Percentiles rank a stretch among this genome's conserved stretches.
phyloP scores from a whole-genome alignment of 2,329 filamentous ascomycete genomes.

The Nigrograna mackinnonii region DNA sequence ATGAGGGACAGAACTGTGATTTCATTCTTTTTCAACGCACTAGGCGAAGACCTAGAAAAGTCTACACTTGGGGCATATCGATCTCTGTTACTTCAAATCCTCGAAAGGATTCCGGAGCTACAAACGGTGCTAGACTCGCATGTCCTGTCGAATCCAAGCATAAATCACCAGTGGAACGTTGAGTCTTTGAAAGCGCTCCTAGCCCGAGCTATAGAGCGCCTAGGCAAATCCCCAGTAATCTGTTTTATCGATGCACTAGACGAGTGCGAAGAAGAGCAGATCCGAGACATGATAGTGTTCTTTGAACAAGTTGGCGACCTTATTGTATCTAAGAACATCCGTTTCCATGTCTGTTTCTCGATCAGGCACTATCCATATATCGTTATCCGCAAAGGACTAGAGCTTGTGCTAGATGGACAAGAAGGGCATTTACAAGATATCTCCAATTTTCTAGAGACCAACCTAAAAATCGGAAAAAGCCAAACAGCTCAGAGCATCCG shows the following conservation, averaged over 20 bases:
- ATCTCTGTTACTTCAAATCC: slow-evolving; percentile 27
- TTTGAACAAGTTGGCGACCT: slow-evolving; percentile 44
- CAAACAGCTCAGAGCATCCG: slow-evolving; percentile 24
- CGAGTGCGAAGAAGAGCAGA: slow-evolving; percentile 50
- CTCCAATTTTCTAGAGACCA: slow-evolving; percentile 18
- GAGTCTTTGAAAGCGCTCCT: slow-evolving; percentile 19
- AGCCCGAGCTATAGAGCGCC: slow-evolving; percentile 14
- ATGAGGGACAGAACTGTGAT: slow-evolving; percentile 9
- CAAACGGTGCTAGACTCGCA: slow-evolving; percentile 12
- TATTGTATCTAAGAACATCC: slow-evolving; percentile 7
- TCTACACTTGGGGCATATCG: slow-evolving; percentile 25
- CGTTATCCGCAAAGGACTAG: slow-evolving; percentile 26
- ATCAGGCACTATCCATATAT: slow-evolving; percentile 55
- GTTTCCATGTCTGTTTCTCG: slow-evolving; percentile 47
- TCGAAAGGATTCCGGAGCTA: slow-evolving; percentile 13
- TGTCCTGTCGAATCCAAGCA: slow-evolving; percentile 4
- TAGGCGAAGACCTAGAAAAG: slow-evolving; percentile 21
- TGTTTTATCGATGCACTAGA: slow-evolving; percentile 52
- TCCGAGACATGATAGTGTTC: slow-evolving; percentile 48
- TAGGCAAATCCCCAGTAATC: slow-evolving; percentile 15
- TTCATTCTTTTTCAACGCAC: slow-evolving; percentile 32
- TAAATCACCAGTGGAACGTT: slow-evolving; percentile 13
- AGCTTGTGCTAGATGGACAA: slow-evolving; percentile 40
- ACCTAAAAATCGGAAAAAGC: slow-evolving; percentile 23
- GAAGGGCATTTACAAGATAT: slow-evolving; percentile 44